These are phyloP conservation scores for Pichiaceae sp. DNA, from an alignment of 1,139 yeast species.

Conservation along the genomic window DNA sequence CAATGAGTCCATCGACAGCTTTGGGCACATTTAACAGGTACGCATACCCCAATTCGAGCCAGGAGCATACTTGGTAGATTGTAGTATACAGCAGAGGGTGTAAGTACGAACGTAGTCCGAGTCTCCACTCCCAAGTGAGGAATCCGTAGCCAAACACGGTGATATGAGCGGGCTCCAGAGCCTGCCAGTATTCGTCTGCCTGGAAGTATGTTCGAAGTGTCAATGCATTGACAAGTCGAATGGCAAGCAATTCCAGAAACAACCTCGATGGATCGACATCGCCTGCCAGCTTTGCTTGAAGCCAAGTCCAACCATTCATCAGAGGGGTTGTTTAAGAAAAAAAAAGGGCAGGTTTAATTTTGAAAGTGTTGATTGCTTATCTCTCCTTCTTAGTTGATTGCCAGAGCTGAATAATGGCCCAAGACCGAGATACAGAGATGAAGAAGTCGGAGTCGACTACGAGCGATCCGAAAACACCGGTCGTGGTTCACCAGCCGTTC, in stretches of 20 bases:
- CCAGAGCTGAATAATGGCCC: too few relatives aligned
- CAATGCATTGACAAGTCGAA: slow-evolving; percentile 57
- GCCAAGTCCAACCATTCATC: neutral
- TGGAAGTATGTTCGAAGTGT: slow-evolving; percentile 73
- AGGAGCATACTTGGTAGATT: slow-evolving; percentile 26
- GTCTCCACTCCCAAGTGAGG: slow-evolving; percentile 91
- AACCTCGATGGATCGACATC: slow-evolving; percentile 5
- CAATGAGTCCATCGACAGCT: slow-evolving; percentile 57
- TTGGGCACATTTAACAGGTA: slow-evolving; percentile 48
- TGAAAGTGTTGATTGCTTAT: neutral
- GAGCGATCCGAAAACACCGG: too few relatives aligned
- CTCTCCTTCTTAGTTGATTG: neutral
- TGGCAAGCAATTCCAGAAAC: slow-evolving; percentile 19
- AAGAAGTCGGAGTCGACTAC: too few relatives aligned
- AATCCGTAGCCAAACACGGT: slow-evolving; percentile 74
- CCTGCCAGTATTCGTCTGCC: slow-evolving; percentile 93
- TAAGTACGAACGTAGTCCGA: slow-evolving; percentile 64
- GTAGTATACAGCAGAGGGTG: slow-evolving; percentile 68
- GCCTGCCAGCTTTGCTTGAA: neutral
- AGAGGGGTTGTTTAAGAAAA: too few relatives aligned
- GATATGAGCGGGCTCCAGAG: slow-evolving; percentile 84
- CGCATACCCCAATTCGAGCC: slow-evolving; percentile 24
- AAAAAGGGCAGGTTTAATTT: neutral
- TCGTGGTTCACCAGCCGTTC: too few relatives aligned
- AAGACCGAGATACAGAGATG: too few relatives aligned